These are phyloP conservation scores for Jamesozyma hellenica DNA, from an alignment of 805 yeast genomes.

Conservation along the genomic window DNA sequence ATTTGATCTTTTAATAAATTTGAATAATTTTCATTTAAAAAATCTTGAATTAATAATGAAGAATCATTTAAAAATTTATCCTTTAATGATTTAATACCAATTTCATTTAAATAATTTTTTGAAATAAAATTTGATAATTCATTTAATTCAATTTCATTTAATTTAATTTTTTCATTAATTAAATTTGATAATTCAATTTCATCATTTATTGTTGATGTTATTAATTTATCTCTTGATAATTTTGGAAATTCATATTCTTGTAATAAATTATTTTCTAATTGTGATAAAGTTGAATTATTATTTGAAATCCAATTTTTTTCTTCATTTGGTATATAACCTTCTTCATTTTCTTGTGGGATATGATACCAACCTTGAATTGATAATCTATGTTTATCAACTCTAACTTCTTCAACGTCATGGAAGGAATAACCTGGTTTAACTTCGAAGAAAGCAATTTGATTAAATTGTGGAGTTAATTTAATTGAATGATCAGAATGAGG, in stretches of 20 bases:
- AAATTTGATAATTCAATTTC: constrained; percentile 1
- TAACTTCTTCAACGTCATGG: constrained; percentile 97
- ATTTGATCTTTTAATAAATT: constrained; percentile 36
- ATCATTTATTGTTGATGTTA: background rate
- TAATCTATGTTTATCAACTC: constrained; percentile 79
- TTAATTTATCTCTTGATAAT: constrained; percentile 31
- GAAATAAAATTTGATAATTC: constrained; percentile 50
- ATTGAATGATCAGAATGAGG: constrained; percentile 68
- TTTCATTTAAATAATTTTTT: constrained; percentile 36
- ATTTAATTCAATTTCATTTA: constrained; percentile 35
- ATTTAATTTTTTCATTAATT: constrained; percentile 10
- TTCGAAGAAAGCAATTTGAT: constrained; percentile 89
- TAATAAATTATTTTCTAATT: constrained; percentile 62
- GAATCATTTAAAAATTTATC: constrained; percentile 56
- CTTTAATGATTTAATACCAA: constrained; percentile 35
- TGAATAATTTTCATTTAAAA: constrained; percentile 52
- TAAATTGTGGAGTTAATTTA: constrained; percentile 82
- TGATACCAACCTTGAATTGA: constrained; percentile 99
- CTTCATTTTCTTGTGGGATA: constrained; percentile 88
- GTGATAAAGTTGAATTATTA: constrained; percentile 72
- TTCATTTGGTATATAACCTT: constrained; percentile 73
- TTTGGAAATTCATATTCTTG: constrained; percentile 80
- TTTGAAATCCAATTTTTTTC: constrained; percentile 51
- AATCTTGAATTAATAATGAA: constrained; percentile 51
- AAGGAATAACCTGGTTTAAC: constrained; percentile 95